phyloP scores from a whole-genome alignment of 2,329 filamentous ascomycete genomes.

The Colletotrichum sansevieriae region DNA sequence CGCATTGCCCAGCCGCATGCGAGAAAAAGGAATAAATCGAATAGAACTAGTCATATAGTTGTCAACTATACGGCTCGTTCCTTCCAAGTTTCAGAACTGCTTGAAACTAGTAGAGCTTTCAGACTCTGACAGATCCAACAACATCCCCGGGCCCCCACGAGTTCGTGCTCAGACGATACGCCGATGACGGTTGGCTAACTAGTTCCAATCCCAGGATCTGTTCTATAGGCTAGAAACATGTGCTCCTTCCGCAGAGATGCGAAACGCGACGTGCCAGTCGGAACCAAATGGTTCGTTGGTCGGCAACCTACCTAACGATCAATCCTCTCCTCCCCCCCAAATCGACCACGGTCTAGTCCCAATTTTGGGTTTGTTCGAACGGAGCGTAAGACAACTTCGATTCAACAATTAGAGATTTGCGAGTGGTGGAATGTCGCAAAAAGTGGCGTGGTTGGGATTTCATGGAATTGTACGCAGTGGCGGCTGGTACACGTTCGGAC shows the following conservation, averaged over 20 bases:
- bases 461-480: not conserved
- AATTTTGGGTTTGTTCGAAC: not conserved
- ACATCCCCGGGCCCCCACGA: slow-evolving; percentile 14
- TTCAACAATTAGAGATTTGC: not conserved
- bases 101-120: not conserved
- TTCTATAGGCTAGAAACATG: not conserved
- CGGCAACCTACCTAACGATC: too few species aligned
- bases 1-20: not conserved
- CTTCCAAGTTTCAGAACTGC: slow-evolving; percentile 1
- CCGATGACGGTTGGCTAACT: not conserved
- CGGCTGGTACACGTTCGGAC: too few species aligned
- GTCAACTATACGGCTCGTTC: not conserved
- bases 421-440: too few species aligned
- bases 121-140: slow-evolving; percentile 14
- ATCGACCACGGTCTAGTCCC: too few species aligned
- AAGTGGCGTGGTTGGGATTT: too few species aligned
- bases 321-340: too few species aligned
- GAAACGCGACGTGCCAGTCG: not conserved
- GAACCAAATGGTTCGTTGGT: not conserved
- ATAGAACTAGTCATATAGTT: not conserved
- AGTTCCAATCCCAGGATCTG: not conserved
- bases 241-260: not conserved
- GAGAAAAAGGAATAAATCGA: not conserved
- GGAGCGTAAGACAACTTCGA: not conserved
- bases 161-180: slow-evolving; percentile 7